These are phyloP conservation scores for Paecilomyces variotii DNA, from an alignment of 2,329 filamentous ascomycete species.

Conservation along the genomic window DNA sequence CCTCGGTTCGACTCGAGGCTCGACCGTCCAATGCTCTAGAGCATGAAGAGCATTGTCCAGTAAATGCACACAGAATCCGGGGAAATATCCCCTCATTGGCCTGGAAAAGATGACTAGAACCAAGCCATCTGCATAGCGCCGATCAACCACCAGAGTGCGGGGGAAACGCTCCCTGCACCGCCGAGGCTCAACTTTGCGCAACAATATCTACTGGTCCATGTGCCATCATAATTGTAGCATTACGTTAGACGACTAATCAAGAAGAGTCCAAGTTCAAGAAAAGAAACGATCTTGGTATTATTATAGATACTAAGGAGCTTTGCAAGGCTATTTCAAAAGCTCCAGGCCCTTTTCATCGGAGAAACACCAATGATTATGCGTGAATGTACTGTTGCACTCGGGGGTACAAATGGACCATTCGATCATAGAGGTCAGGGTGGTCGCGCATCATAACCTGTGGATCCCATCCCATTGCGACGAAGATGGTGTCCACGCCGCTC, in stretches of 20 bases:
- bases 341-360: neutral
- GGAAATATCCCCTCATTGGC: neutral
- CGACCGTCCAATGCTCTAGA: neutral
- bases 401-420: conserved; percentile 75
- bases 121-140: neutral
- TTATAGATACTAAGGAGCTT: neutral
- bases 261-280: neutral
- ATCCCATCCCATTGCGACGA: conserved; percentile 66
- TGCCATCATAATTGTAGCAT: no score
- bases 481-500: conserved; percentile 86
- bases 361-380: conserved; percentile 32
- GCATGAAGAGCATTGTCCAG: neutral
- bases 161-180: neutral
- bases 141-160: neutral
- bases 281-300: neutral
- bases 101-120: neutral
- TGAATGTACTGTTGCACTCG: conserved; percentile 73
- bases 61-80: neutral
- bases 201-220: neutral
- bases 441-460: conserved; percentile 64
- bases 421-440: conserved; percentile 71
- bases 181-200: neutral
- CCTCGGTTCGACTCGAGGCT: neutral
- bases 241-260: neutral
- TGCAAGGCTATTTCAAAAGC: neutral